Conservation (phyloP, 768 basidiomycete genomes). For the Boletus sensibilis region DNA sequence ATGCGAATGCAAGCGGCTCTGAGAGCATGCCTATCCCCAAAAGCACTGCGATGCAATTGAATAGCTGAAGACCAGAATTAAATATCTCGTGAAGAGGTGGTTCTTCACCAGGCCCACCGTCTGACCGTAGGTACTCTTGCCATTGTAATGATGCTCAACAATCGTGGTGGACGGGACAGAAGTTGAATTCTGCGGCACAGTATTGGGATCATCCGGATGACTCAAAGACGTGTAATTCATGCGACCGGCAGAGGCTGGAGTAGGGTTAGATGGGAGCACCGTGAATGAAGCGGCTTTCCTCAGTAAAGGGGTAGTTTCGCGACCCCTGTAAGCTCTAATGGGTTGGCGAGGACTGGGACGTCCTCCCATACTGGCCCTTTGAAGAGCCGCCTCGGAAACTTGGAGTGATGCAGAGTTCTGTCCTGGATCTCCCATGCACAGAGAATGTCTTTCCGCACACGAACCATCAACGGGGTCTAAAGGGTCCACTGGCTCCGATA, state of each 20-base stretch:
- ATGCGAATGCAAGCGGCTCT: slow-evolving; percentile 87
- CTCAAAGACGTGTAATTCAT: background rate
- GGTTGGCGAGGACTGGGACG: background rate
- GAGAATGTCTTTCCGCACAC: slow-evolving; percentile 9
- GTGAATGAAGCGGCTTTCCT: slow-evolving; percentile 39
- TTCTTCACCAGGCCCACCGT: slow-evolving; percentile 44
- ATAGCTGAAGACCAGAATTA: slow-evolving; percentile 51
- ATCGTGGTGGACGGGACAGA: slow-evolving; percentile 1
- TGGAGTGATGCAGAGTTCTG: slow-evolving; percentile 3
- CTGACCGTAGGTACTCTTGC: slow-evolving; percentile 72
- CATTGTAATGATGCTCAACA: slow-evolving; percentile 36
- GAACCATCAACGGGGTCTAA: background rate
- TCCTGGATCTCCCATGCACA: background rate
- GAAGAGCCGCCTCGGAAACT: slow-evolving; percentile 19
- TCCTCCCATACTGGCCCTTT: slow-evolving; percentile 19
- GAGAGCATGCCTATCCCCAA: slow-evolving; percentile 89
- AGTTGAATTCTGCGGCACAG: slow-evolving; percentile 1
- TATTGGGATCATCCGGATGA: background rate
- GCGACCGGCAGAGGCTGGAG: background rate
- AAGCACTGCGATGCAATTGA: slow-evolving; percentile 84
- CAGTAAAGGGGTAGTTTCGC: slow-evolving; percentile 41
- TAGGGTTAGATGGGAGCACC: slow-evolving; percentile 8
- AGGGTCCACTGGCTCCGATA: slow-evolving; percentile 3
- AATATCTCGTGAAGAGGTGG: background rate
- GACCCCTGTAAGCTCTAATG: background rate